phyloP scores from a whole-genome alignment of 306 rosid species.

The Mucuna pruriens region DNA sequence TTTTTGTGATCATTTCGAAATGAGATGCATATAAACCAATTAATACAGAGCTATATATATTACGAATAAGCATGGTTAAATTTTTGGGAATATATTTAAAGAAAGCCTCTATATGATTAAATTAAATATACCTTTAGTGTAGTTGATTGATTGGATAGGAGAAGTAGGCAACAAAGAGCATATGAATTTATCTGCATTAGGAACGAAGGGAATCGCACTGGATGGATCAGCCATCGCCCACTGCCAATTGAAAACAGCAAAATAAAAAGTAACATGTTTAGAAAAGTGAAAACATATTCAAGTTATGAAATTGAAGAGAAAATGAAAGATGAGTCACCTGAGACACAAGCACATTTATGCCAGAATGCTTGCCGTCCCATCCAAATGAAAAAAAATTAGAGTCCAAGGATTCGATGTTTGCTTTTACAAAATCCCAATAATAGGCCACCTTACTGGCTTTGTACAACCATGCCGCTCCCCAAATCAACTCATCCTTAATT shows the following conservation, averaged over 20 bases:
- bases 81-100: no score
- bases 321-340: slow-evolving; percentile 15
- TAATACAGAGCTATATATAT: not conserved
- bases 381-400: slow-evolving; percentile 45
- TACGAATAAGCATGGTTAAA: no score
- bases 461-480: slow-evolving; percentile 66
- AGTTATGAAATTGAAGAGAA: not conserved
- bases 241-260: slow-evolving; percentile 29
- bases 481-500: slow-evolving; percentile 57
- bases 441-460: slow-evolving; percentile 27
- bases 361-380: slow-evolving; percentile 62
- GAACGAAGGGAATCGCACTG: slow-evolving; percentile 25
- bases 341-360: slow-evolving; percentile 58
- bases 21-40: not conserved
- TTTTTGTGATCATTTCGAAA: no score
- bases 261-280: no score
- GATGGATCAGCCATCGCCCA: slow-evolving; percentile 43
- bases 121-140: slow-evolving; percentile 42
- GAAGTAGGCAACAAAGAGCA: slow-evolving; percentile 57
- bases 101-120: not conserved
- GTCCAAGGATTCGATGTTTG: slow-evolving; percentile 16
- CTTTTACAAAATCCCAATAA: slow-evolving; percentile 45
- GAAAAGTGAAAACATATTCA: no score
- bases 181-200: slow-evolving; percentile 45
- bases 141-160: slow-evolving; percentile 37